Base-by-base conservation (phyloP, 345 rosid genomes). In the Turritis glabra region DNA sequence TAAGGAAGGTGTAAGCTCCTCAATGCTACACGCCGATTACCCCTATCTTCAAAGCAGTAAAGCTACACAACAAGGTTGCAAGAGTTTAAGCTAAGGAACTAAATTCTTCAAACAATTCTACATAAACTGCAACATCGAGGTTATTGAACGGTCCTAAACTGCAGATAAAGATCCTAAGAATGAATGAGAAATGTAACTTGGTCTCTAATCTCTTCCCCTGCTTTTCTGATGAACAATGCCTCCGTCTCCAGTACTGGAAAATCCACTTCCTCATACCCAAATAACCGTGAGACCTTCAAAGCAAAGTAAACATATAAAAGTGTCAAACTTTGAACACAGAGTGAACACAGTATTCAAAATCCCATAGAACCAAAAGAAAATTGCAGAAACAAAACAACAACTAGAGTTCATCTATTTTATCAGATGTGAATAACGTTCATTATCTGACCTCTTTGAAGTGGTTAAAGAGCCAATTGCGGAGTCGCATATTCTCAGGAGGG, bases 1-100 rank as follows among this genome's bases (percentile, higher is more conserved):
- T 80, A 91, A 77, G 66, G 99, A 94, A 56, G 99, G 97, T 8
- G 97, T 94, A 69, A 88, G 97, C 87, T 94, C 83, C 99, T 90
- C 86, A 94, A 85, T 38, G 97, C 96, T 81, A 94, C 96, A 77
- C 96, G 97, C 3, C 98, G 95, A 69, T 90, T 94, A 66, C 97
- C 96, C 26, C 89, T 80, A 82, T 94, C 99, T 78, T 94, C 97
- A 74, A 94, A 94, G 84, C 96, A 88, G 74, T 94, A 94, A 19
- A 94, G 78, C 97, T 94, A 82, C 88, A 57, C 52, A 69, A 43
- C 59, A 67, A 74, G 8, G 44, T 62, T 43, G 48, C 63, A 68
- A 22, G 15, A 29, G 25, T 22, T 40, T n/a, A 76, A 62, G 37
- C 67, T 19, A 73, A n/a, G 22, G 11, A 64, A 0, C 67, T 22